Evolutionary conservation across 805 yeast species (phyloP).

Genomic region (Candida glaebosa): DNA sequence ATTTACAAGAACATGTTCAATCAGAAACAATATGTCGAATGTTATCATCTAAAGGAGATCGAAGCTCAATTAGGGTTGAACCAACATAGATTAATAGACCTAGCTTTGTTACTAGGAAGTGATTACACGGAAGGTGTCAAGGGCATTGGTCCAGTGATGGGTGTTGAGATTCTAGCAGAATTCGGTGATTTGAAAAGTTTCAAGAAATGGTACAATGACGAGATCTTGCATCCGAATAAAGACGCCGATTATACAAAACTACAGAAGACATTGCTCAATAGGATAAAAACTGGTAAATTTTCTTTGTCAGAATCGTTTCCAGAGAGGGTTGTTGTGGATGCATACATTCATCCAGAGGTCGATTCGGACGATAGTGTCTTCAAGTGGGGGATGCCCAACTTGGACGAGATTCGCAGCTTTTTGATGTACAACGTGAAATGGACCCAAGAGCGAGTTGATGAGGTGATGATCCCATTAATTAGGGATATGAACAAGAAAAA

Average conservation of each 20-base stretch:
- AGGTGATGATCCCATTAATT: slow-evolving; percentile 80
- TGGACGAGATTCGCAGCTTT: slow-evolving; percentile 72
- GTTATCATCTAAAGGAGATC: slow-evolving; percentile 62
- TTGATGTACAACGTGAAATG: slow-evolving; percentile 75
- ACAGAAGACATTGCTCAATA: slow-evolving; percentile 53
- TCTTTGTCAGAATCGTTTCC: slow-evolving; percentile 68
- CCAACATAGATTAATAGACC: slow-evolving; percentile 63
- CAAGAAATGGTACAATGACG: slow-evolving; percentile 56
- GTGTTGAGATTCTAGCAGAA: slow-evolving; percentile 86
- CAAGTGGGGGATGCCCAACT: slow-evolving; percentile 86
- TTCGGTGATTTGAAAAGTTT: slow-evolving; percentile 48
- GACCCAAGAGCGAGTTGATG: slow-evolving; percentile 72
- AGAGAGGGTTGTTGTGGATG: slow-evolving; percentile 60
- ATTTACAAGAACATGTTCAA: slow-evolving; percentile 92
- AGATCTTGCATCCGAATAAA: slow-evolving; percentile 28
- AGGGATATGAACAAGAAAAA: slow-evolving; percentile 68
- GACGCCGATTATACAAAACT: slow-evolving; percentile 45
- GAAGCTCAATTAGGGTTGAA: slow-evolving; percentile 59
- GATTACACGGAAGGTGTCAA: slow-evolving; percentile 93
- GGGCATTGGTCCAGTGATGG: slow-evolving; percentile 92
- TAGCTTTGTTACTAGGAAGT: slow-evolving; percentile 86
- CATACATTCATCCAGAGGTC: slow-evolving; percentile 78
- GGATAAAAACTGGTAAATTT: slow-evolving; percentile 50
- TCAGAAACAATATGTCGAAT: slow-evolving; percentile 89
- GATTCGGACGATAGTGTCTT: slow-evolving; percentile 76